These are phyloP conservation scores for Cardamine resedifolia DNA, from an alignment of 345 rosid genomes.

Conservation along the genomic window DNA sequence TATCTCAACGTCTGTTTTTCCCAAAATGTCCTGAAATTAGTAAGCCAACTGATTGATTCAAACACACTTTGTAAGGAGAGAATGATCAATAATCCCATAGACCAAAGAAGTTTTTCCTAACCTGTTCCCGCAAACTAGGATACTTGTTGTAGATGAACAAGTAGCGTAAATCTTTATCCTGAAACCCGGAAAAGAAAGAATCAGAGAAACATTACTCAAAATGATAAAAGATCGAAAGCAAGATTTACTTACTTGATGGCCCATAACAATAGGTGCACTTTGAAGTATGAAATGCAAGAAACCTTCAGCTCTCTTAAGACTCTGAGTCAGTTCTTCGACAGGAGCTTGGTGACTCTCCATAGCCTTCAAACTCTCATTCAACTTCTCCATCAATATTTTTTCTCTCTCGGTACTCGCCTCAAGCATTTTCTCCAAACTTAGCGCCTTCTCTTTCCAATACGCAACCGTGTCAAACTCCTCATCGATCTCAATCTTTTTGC, in stretches of 20 bases:
- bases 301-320: slow-evolving; percentile 85
- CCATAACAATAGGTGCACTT: slow-evolving; percentile 90
- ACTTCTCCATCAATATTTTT: slow-evolving; percentile 59
- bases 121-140: slow-evolving; percentile 82
- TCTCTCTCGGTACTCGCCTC: slow-evolving; percentile 79
- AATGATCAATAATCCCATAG: not conserved
- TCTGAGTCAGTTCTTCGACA: slow-evolving; percentile 79
- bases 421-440: slow-evolving; percentile 61
- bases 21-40: slow-evolving; percentile 70
- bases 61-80: not conserved
- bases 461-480: slow-evolving; percentile 69
- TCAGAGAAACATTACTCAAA: slow-evolving; percentile 3
- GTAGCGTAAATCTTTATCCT: slow-evolving; percentile 88
- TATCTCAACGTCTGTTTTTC: slow-evolving; percentile 88
- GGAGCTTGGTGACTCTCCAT: slow-evolving; percentile 78
- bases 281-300: slow-evolving; percentile 92
- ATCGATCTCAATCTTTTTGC: slow-evolving; percentile 58
- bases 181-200: slow-evolving; percentile 33
- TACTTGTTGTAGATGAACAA: slow-evolving; percentile 93
- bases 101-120: slow-evolving; percentile 29
- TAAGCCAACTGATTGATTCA: not conserved
- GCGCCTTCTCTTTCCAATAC: slow-evolving; percentile 78
- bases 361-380: slow-evolving; percentile 61
- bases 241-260: slow-evolving; percentile 66
- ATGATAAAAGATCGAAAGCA: not conserved